Conservation (phyloP, 177 flowering plant species). For the Vitis hybrid region DNA sequence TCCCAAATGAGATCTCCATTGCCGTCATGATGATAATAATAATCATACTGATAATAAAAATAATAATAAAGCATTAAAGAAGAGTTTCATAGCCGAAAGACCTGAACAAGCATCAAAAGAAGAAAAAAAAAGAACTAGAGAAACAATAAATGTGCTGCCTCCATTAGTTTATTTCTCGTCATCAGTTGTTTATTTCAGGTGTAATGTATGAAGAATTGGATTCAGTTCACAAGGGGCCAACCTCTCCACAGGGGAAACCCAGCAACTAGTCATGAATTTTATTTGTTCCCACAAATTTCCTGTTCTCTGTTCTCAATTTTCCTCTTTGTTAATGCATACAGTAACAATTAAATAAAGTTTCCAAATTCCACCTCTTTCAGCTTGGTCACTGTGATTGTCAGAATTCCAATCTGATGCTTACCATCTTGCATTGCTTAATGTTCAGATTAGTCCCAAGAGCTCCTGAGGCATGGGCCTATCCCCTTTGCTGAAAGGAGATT, state of each 20-base stretch:
- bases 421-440: constrained; percentile 65
- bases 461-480: constrained; percentile 93
- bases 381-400: constrained; percentile 1
- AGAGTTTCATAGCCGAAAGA: too few species aligned
- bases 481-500: constrained; percentile 82
- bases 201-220: constrained; percentile 18
- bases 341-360: not conserved
- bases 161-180: too few species aligned
- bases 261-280: constrained; percentile 37
- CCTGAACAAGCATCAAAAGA: too few species aligned
- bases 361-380: constrained; percentile 4
- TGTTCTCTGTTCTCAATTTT: constrained; percentile 11
- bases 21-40: too few species aligned
- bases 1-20: too few species aligned
- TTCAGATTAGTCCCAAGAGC: constrained; percentile 82
- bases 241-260: constrained; percentile 10
- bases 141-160: too few species aligned
- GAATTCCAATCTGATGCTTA: constrained; percentile 43
- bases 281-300: constrained; percentile 9
- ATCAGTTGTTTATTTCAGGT: constrained; percentile 20
- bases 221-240: constrained; percentile 31
- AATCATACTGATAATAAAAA: too few species aligned
- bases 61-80: too few species aligned
- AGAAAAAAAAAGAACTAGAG: too few species aligned
- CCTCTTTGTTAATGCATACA: constrained; percentile 19